These are phyloP conservation scores for Puccinia coronata DNA, from an alignment of 1,284 basidiomycete genomes.

Conservation along the genomic window DNA sequence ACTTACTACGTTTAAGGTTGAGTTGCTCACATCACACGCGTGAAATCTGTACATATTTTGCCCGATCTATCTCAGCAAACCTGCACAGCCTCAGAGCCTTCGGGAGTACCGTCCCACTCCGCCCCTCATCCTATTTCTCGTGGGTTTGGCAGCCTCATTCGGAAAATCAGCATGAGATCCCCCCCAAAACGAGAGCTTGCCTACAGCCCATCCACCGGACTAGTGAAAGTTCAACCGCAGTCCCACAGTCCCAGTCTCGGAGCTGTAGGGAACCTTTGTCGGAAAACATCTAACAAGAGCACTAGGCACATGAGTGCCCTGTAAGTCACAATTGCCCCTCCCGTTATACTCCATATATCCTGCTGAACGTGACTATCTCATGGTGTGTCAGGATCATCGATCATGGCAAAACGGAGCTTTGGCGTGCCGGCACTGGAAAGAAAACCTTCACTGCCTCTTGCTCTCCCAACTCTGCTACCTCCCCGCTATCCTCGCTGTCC, in stretches of 20 bases:
- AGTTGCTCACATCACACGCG: neutral
- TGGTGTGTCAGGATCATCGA: neutral
- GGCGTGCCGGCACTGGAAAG: neutral
- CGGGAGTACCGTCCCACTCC: neutral
- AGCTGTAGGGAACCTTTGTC: neutral
- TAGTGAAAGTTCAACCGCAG: neutral
- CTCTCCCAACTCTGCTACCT: neutral
- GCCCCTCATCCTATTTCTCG: neutral
- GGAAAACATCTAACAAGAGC: neutral
- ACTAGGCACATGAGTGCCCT: neutral
- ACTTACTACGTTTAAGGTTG: too few relatives aligned
- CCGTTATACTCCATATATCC: too few relatives aligned
- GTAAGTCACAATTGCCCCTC: neutral
- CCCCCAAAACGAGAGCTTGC: neutral
- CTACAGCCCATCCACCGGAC: neutral
- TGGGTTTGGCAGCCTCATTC: neutral
- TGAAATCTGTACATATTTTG: neutral
- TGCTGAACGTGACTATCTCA: neutral
- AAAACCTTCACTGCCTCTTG: neutral
- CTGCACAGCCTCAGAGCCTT: neutral
- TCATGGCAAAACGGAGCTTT: neutral
- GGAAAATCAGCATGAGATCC: conserved; percentile 5
- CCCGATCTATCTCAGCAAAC: neutral
- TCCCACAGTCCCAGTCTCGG: neutral
- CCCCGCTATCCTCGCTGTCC: neutral